Evolutionary conservation across 176 grass and related monocot species (phyloP).

Genomic region (Leersia perrieri): DNA sequence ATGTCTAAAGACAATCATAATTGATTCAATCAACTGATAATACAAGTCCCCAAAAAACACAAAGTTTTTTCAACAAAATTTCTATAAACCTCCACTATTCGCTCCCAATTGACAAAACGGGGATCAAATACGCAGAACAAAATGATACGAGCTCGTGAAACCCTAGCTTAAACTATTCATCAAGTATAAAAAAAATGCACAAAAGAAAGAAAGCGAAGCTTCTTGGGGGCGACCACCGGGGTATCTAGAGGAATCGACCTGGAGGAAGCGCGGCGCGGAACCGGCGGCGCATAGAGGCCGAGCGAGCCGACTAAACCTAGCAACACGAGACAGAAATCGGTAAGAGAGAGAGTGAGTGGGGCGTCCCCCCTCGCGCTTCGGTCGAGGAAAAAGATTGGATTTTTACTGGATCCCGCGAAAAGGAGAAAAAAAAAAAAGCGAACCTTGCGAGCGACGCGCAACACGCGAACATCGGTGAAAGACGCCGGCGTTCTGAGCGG

Average conservation of each 20-base stretch:
- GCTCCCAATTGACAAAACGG: neutral
- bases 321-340: neutral
- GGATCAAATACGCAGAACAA: neutral
- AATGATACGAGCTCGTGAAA: neutral
- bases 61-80: neutral
- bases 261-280: neutral
- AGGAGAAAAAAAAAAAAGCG: neutral
- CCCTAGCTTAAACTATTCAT: neutral
- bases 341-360: neutral
- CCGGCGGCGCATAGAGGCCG: neutral
- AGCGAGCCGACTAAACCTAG: slow-evolving; percentile 23
- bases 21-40: neutral
- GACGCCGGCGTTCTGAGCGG: too few species aligned
- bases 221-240: neutral
- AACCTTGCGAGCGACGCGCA: neutral
- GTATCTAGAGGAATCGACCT: neutral
- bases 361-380: neutral
- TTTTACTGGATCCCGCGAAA: neutral
- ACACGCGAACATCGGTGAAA: neutral
- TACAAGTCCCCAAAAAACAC: neutral
- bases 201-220: neutral
- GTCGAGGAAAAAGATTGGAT: neutral
- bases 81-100: neutral
- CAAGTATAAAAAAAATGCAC: neutral
- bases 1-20: neutral